These are phyloP conservation scores for Mayamaea pseudoterrestris DNA, from an alignment of 108 stramenopile genomes.

Conservation along the genomic window DNA sequence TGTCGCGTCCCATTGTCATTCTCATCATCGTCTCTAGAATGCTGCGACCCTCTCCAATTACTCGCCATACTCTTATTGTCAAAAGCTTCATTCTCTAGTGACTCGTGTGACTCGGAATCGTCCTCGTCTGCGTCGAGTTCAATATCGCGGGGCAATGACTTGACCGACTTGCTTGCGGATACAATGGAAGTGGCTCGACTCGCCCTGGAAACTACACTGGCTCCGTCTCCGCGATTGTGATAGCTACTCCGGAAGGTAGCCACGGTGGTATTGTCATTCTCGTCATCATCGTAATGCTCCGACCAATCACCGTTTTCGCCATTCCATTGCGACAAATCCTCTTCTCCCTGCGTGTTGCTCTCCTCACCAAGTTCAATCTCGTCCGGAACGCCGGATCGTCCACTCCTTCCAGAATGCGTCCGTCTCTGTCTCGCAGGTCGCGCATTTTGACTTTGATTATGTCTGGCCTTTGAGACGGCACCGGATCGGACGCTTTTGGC, in stretches of 20 bases:
- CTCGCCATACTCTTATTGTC: constrained; percentile 5
- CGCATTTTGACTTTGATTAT: no score
- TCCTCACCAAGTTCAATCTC: constrained; percentile 16
- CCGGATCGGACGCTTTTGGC: constrained; percentile 1
- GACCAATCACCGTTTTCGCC: constrained; percentile 4
- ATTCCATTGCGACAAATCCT: constrained; percentile 5
- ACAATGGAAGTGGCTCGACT: constrained; percentile 5
- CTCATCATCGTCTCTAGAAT: background rate
- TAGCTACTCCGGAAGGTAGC: constrained; percentile 16
- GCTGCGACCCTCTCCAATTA: background rate
- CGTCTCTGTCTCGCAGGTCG: background rate
- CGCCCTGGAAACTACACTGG: no score
- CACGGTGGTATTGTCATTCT: constrained; percentile 15
- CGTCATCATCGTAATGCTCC: constrained; percentile 8
- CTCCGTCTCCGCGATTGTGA: no score
- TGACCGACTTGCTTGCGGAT: constrained; percentile 15
- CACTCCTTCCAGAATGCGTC: constrained; percentile 1
- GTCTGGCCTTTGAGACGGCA: no score
- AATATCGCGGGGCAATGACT: constrained; percentile 37
- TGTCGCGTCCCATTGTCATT: background rate
- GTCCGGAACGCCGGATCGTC: constrained; percentile 4
- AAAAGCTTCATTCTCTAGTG: constrained; percentile 6
- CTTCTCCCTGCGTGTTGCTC: constrained; percentile 13
- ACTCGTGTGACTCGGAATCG: constrained; percentile 7
- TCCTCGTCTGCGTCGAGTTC: constrained; percentile 36